Base-by-base conservation (phyloP, 2,329 filamentous ascomycete genomes). In the Colletotrichum salicis region DNA sequence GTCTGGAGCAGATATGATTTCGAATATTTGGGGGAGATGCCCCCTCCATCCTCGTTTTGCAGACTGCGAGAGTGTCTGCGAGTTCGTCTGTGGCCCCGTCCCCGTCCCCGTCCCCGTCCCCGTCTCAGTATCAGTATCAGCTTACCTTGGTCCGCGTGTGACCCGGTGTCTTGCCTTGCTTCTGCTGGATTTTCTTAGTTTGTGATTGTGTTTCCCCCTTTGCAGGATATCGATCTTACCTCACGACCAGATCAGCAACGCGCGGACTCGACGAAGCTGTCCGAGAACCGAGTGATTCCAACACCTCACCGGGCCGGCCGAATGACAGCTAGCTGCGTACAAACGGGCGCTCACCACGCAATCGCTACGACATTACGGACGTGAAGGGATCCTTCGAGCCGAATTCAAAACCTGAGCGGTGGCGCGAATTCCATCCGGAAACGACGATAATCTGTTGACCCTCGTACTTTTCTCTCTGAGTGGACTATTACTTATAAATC, bases 21-120 rank as follows among this genome's bases (percentile, higher is more conserved):
- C 27, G 22, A 54, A 68, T 64, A 59, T 68, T 64, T 68, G 58
- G 59, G 35, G 52, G 68, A 62, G 24, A 63, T 61, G 52, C 61
- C 68, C 54, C 24, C 10, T 22, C 27, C 45, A 12, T 51, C 45
- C 8, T 48, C 15, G 3, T 22, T 33, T 37, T 22, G 33, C 59
- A 29, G 33, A 55, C 15, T 31, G 24, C 19, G 45, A 15, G 31
- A 10, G 45, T 31, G 33, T 37, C 48, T 41, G 37, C 37, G 37
- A 41, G 37, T 37, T 27, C 12, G 2, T 60, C 41, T 48, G 33
- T 12, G 33, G 48, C 31, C 33, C 5, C 13, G 22, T 33, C n/a
- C 48, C 31, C 22, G 27, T 51, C 24, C 22, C 55, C 52, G 22
- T n/a, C n/a, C n/a, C n/a, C n/a, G n/a, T n/a, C n/a, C n/a, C 15